These are phyloP conservation scores for Penicilliopsis zonata DNA, from an alignment of 495 filamentous ascomycete species.

Conservation along the genomic window DNA sequence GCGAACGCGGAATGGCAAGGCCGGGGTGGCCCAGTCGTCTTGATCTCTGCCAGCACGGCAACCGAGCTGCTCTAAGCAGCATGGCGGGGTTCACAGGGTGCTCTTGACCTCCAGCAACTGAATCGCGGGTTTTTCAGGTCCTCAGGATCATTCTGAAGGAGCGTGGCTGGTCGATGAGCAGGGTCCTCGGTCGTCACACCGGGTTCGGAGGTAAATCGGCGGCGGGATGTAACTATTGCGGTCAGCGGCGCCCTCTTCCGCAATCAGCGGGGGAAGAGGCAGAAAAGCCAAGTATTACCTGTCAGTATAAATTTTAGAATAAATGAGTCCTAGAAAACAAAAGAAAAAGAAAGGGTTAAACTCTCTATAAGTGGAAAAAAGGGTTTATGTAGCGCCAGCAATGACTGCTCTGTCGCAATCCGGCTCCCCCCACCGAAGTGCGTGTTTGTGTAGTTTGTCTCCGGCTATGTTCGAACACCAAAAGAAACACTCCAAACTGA, in stretches of 20 bases:
- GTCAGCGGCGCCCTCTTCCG: background rate
- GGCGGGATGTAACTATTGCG: background rate
- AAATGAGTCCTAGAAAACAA: background rate
- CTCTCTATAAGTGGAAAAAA: background rate
- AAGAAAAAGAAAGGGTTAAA: background rate
- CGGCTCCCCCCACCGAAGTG: background rate
- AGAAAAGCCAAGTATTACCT: background rate
- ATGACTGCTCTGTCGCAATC: constrained; percentile 9
- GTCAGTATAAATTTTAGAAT: background rate
- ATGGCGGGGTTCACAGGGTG: constrained; percentile 13
- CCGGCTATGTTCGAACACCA: background rate
- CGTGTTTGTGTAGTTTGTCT: constrained; percentile 3
- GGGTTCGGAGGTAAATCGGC: constrained; percentile 2
- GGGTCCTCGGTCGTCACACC: background rate
- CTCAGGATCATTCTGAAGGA: background rate
- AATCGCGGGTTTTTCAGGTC: background rate
- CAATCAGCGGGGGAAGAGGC: background rate
- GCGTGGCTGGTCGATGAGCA: background rate
- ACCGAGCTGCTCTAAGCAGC: constrained; percentile 33
- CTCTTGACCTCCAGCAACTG: background rate
- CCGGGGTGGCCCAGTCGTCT: constrained; percentile 17
- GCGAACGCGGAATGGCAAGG: constrained; percentile 16
- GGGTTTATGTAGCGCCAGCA: background rate
- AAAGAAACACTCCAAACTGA: constrained; percentile 11
- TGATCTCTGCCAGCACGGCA: constrained; percentile 26